Evolutionary conservation across 257 asterid genomes (phyloP), one percentile per base, ranked within the genome.

Genomic region (Jacaranda copaia): DNA sequence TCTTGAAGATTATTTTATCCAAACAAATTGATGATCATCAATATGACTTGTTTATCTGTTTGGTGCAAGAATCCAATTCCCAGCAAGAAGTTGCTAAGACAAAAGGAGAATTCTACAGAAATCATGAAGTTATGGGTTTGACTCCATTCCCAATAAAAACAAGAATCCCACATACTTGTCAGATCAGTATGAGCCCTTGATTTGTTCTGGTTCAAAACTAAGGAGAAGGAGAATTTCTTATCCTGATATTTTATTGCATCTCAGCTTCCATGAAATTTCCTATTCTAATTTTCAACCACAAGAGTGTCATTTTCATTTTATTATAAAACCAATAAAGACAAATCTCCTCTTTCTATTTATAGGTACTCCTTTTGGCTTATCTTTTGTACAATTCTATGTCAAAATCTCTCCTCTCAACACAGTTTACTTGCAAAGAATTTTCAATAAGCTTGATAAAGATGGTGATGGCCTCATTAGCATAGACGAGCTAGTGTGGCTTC

Each of bases 391-490:
- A 42, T 65, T 12, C 46, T 49, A 12, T 13, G 20, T 25, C 18
- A 51, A 38, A 20, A 85, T 86, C 91, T 78, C 79, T 75, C 81
- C 83, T 62, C 49, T 86, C 4, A 80, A 53, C 56, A 61, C 70
- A 16, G 39, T 51, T 67, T 74, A 85, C 66, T 77, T 87, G 76
- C 81, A 86, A 68, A 82, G 79, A 71, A 79, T 90, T 39, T 90
- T 88, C 79, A 69, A 85, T 75, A 77, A 78, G 78, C 88, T 88
- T 0, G 91, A 89, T 77, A 72, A 43, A 61, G 60, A 85, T 43
- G 80, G 80, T 11, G 88, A 88, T 55, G 95, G 92, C 16, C 59
- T 68, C 1, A 77, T 89, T n/a, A 84, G 83, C 81, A 32, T 86
- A 4, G 82, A 83, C 7, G 89, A 88, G 60, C 84, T 90, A 9